A percentile compares a stretch with the other conserved stretches of the same genome.
Conservation (phyloP, 2,329 filamentous ascomycete species). For the Botrytis sinoallii region DNA sequence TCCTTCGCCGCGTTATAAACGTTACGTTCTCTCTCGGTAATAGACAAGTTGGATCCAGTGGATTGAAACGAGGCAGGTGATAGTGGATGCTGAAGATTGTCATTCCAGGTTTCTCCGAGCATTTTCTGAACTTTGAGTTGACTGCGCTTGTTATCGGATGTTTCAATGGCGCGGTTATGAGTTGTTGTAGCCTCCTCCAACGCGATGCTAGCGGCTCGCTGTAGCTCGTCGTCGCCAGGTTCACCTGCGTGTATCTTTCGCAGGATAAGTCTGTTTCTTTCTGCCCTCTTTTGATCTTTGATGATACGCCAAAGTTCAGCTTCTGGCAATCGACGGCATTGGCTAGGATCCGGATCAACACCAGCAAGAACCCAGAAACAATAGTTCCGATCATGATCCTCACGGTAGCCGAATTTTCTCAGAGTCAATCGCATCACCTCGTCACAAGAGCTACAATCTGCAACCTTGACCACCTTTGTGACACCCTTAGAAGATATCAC, state of each 20-base stretch:
- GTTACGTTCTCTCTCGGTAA: conserved; percentile 63
- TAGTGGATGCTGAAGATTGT: conserved; percentile 75
- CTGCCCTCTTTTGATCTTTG: conserved; percentile 77
- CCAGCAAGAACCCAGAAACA: conserved; percentile 94
- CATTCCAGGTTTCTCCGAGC: conserved; percentile 81
- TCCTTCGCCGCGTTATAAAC: conserved; percentile 58
- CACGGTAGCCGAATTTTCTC: conserved; percentile 81
- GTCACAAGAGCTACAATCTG: conserved; percentile 85
- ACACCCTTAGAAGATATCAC: conserved; percentile 90
- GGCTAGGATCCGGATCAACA: conserved; percentile 74
- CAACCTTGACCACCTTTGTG: conserved; percentile 91
- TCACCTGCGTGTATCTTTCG: conserved; percentile 90
- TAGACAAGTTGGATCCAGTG: conserved; percentile 36
- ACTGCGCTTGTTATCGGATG: conserved; percentile 67
- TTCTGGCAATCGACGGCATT: conserved; percentile 80
- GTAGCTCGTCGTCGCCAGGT: conserved; percentile 81
- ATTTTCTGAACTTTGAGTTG: conserved; percentile 87
- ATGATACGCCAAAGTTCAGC: conserved; percentile 88
- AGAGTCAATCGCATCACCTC: conserved; percentile 89
- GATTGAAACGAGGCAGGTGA: conserved; percentile 70
- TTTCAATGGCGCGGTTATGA: conserved; percentile 61
- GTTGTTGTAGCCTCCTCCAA: conserved; percentile 79
- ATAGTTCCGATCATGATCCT: conserved; percentile 90
- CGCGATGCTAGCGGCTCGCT: conserved; percentile 83
- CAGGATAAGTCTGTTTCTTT: conserved; percentile 86